phyloP scores from a whole-genome alignment of 495 filamentous ascomycete genomes.

The Cairneyella variabilis region DNA sequence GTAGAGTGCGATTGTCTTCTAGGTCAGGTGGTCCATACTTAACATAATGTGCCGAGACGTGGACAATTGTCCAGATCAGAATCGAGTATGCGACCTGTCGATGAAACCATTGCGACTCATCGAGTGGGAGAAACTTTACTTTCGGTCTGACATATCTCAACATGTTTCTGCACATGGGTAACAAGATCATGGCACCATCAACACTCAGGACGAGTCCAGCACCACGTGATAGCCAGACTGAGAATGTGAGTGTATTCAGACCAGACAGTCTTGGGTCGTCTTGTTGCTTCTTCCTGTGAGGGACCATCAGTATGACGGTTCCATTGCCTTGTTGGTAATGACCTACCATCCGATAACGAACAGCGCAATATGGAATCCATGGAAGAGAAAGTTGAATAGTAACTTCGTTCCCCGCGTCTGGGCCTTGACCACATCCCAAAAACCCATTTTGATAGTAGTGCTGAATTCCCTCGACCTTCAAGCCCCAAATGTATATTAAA shows the following conservation, averaged over 20 bases:
- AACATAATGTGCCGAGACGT: slow-evolving; percentile 83
- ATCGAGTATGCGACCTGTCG: slow-evolving; percentile 89
- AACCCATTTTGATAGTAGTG: slow-evolving; percentile 15
- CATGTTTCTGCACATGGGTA: slow-evolving; percentile 93
- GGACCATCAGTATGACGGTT: slow-evolving; percentile 22
- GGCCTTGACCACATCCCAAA: slow-evolving; percentile 35
- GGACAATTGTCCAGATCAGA: slow-evolving; percentile 75
- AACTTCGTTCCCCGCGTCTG: slow-evolving; percentile 66
- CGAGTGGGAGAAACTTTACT: slow-evolving; percentile 81
- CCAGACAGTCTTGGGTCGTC: slow-evolving; percentile 59
- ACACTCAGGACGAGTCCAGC: slow-evolving; percentile 78
- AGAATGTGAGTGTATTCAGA: slow-evolving; percentile 79
- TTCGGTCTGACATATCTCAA: slow-evolving; percentile 82
- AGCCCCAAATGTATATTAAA: slow-evolving; percentile 20
- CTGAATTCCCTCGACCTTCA: not conserved
- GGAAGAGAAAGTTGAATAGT: slow-evolving; percentile 82
- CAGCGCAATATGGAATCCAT: slow-evolving; percentile 73
- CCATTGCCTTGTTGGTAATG: not conserved
- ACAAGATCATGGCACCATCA: slow-evolving; percentile 81
- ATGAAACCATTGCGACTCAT: slow-evolving; percentile 97
- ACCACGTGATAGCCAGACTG: slow-evolving; percentile 94
- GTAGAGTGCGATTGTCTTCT: slow-evolving; percentile 2
- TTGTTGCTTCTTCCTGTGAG: slow-evolving; percentile 70
- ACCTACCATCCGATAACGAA: slow-evolving; percentile 89
- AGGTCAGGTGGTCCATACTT: slow-evolving; percentile 65